phyloP scores from a whole-genome alignment of 2,329 filamentous ascomycete genomes.

The Monosporascus sp. region DNA sequence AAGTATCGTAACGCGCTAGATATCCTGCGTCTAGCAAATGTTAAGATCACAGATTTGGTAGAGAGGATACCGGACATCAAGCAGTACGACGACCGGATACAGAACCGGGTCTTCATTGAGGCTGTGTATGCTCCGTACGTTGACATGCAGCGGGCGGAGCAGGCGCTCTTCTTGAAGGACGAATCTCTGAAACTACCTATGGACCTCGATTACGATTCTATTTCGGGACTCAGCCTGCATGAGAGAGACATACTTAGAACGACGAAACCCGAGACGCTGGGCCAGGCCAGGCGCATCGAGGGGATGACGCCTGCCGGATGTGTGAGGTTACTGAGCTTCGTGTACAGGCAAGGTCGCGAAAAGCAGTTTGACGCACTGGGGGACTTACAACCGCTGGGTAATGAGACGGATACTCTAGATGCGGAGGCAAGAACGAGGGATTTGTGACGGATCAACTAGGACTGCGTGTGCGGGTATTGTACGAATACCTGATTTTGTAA shows the following conservation, averaged over 20 bases:
- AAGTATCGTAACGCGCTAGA: constrained; percentile 70
- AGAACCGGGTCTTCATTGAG: constrained; percentile 71
- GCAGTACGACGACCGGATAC: constrained; percentile 53
- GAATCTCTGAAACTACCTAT: constrained; percentile 67
- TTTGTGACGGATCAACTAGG: constrained; percentile 16
- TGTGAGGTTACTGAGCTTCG: constrained; percentile 56
- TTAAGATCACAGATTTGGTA: constrained; percentile 53
- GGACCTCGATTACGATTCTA: constrained; percentile 68
- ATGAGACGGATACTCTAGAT: constrained; percentile 34
- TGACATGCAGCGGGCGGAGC: constrained; percentile 61
- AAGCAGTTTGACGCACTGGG: constrained; percentile 10
- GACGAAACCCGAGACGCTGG: constrained; percentile 76
- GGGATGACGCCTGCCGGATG: constrained; percentile 63
- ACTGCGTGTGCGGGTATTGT: not conserved
- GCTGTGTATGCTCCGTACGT: constrained; percentile 85
- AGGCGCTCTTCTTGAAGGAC: constrained; percentile 66
- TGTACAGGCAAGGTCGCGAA: constrained; percentile 36
- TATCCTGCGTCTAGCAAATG: constrained; percentile 63
- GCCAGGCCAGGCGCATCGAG: constrained; percentile 83
- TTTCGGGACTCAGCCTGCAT: constrained; percentile 72
- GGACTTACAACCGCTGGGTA: constrained; percentile 23
- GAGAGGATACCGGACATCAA: constrained; percentile 51
- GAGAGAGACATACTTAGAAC: constrained; percentile 67
- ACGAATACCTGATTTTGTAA: not conserved
- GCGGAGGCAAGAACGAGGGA: constrained; percentile 34